Conservation (phyloP, 75 land plant species). For the Pseudotsuga menziesii region DNA sequence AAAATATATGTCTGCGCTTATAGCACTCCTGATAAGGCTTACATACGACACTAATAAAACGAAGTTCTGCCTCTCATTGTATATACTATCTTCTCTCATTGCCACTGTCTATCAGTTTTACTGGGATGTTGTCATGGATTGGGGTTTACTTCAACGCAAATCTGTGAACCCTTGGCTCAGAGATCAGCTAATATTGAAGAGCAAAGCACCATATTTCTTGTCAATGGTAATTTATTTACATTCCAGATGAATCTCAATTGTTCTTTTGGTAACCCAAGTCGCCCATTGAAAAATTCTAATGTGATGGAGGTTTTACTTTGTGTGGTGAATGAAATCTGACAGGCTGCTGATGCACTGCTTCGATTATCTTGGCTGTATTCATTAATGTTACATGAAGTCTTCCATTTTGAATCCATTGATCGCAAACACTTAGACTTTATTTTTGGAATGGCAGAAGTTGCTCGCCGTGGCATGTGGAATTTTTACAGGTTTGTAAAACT, state of each 20-base stretch:
- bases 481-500: conserved; percentile 34
- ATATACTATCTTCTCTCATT: conserved; percentile 26
- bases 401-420: conserved; percentile 18
- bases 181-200: conserved; percentile 43
- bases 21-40: conserved; percentile 47
- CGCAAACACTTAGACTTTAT: conserved; percentile 10
- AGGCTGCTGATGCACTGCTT: conserved; percentile 41
- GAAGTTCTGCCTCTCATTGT: conserved; percentile 14
- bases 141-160: conserved; percentile 57
- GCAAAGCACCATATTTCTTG: conserved; percentile 36
- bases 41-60: conserved; percentile 20
- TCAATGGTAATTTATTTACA: conserved; percentile 34
- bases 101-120: conserved; percentile 34
- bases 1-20: conserved; percentile 46
- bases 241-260: neutral
- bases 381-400: conserved; percentile 14
- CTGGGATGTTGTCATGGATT: conserved; percentile 63
- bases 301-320: too few species aligned
- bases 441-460: conserved; percentile 24
- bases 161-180: conserved; percentile 56
- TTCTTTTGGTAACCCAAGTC: too few species aligned
- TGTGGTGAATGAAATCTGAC: neutral
- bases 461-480: conserved; percentile 54
- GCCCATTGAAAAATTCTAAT: too few species aligned
- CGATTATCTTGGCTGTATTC: conserved; percentile 60